Evolutionary conservation across 495 filamentous ascomycete species (phyloP).

Genomic region (Chaetomium tenue): DNA sequence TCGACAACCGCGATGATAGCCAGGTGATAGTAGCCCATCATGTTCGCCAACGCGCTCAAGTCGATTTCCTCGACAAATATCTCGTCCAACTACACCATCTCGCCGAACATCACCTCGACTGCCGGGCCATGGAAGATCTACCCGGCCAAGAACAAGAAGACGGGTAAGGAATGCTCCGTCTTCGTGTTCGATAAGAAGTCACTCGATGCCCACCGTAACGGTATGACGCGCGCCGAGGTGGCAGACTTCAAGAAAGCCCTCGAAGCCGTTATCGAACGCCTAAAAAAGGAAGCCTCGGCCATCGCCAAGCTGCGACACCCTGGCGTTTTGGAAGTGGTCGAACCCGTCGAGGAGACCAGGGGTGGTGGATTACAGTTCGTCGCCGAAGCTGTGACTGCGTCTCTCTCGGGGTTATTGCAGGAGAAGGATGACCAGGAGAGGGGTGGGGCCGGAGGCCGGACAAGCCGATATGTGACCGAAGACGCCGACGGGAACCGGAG

Average conservation of each 20-base stretch:
- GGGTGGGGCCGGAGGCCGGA: conserved; percentile 61
- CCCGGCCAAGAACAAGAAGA: conserved; percentile 94
- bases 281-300: conserved; percentile 87
- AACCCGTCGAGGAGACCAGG: conserved; percentile 92
- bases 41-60: conserved; percentile 91
- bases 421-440: conserved; percentile 91
- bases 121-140: conserved; percentile 96
- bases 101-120: conserved; percentile 62
- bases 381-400: conserved; percentile 84
- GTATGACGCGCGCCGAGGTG: conserved; percentile 53
- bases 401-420: conserved; percentile 73
- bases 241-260: conserved; percentile 70
- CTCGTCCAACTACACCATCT: conserved; percentile 79
- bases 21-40: conserved; percentile 43
- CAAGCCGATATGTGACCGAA: conserved; percentile 78
- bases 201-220: conserved; percentile 67
- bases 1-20: conserved; percentile 22
- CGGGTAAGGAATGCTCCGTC: conserved; percentile 80
- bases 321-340: conserved; percentile 84
- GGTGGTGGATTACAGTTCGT: conserved; percentile 92
- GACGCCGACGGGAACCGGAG: conserved; percentile 70
- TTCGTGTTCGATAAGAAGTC: conserved; percentile 92
- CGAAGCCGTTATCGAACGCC: conserved; percentile 83
- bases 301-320: conserved; percentile 86
- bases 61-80: conserved; percentile 87